A percentile compares a stretch with the other conserved stretches of the same genome.
phyloP scores from a whole-genome alignment of 768 basidiomycete genomes.

The Tulasnella calospora region DNA sequence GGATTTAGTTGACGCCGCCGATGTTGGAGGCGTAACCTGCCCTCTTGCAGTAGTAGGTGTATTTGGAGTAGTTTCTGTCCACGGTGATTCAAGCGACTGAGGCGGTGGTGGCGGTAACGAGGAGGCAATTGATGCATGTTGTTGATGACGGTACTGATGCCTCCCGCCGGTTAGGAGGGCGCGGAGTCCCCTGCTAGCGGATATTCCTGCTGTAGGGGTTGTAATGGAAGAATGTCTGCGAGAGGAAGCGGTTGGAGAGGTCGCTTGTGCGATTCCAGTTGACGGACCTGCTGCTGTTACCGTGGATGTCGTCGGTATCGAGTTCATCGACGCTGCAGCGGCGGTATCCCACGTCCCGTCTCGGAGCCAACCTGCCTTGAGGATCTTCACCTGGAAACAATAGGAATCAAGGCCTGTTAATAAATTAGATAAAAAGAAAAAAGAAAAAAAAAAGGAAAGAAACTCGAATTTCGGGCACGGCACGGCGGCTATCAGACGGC shows the following conservation, averaged over 20 bases:
- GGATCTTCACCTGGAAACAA: slow-evolving; percentile 29
- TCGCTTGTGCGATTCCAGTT: not conserved
- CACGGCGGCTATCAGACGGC: not conserved
- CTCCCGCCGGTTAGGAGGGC: slow-evolving; percentile 4
- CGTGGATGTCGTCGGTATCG: not conserved
- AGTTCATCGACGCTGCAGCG: slow-evolving; percentile 15
- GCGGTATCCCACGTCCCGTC: slow-evolving; percentile 32
- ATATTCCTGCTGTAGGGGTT: not conserved
- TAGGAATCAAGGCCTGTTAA: not conserved
- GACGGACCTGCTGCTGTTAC: slow-evolving; percentile 17
- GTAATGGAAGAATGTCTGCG: slow-evolving; percentile 9
- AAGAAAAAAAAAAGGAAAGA: not conserved
- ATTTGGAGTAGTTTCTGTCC: not conserved
- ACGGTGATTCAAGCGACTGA: not conserved
- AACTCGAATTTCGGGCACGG: not conserved
- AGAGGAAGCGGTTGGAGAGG: slow-evolving; percentile 15
- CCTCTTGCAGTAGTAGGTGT: not conserved
- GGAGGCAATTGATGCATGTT: not conserved
- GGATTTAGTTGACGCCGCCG: not conserved
- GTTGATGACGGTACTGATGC: not conserved
- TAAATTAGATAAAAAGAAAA: not conserved
- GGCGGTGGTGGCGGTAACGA: not conserved
- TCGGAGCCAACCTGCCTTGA: slow-evolving; percentile 32
- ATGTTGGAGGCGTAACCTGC: not conserved
- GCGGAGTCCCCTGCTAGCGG: slow-evolving; percentile 13